Conservation (phyloP, 306 rosid genomes). For the Dryas alaskensis region DNA sequence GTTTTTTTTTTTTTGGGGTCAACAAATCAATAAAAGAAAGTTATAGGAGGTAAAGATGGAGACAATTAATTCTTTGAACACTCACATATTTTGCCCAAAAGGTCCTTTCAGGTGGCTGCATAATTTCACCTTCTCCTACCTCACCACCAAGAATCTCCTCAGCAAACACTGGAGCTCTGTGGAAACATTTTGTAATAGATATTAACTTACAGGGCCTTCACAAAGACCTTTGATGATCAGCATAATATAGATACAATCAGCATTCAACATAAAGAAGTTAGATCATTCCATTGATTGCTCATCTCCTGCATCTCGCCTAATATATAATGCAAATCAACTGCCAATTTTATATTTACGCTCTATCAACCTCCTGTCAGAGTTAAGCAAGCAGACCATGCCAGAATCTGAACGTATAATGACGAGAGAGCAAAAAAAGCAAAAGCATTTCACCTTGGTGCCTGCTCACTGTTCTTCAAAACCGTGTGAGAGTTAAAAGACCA, state of each 20-base stretch:
- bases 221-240: not conserved
- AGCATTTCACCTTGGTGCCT: conserved; percentile 72
- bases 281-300: not conserved
- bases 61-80: conserved; percentile 17
- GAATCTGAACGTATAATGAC: not conserved
- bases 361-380: not conserved
- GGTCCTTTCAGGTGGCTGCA: conserved; percentile 68
- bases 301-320: not conserved
- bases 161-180: conserved; percentile 77
- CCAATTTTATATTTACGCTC: not conserved
- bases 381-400: not conserved
- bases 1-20: not conserved
- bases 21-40: not conserved
- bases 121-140: conserved; percentile 66
- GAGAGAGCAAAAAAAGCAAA: conserved; percentile 12
- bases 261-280: not conserved
- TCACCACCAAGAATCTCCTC: conserved; percentile 73
- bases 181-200: conserved; percentile 24
- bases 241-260: not conserved
- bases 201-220: not conserved
- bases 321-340: not conserved
- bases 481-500: conserved; percentile 92
- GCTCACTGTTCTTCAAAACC: conserved; percentile 85
- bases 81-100: conserved; percentile 99
- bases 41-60: conserved; percentile 3